Percentiles rank a stretch among this genome's conserved stretches.
Conservation (phyloP, 2,329 filamentous ascomycete genomes). For the Monosporascus cannonballus region DNA sequence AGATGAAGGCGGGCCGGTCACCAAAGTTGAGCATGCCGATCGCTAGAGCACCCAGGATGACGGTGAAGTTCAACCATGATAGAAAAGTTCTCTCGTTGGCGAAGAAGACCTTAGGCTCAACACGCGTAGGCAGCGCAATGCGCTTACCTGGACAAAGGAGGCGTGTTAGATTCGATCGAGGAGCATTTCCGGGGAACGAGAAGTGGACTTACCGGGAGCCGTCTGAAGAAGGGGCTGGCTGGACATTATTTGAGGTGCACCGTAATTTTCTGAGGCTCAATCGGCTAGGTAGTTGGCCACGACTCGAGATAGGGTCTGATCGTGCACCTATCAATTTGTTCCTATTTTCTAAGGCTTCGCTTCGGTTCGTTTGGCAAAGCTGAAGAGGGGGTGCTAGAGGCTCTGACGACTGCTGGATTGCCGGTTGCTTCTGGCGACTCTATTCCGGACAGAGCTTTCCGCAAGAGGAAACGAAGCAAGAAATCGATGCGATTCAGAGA, state of each 20-base stretch:
- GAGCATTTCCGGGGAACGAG: neutral
- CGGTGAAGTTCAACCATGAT: constrained; percentile 99
- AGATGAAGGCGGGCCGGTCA: constrained; percentile 89
- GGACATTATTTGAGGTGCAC: constrained; percentile 60
- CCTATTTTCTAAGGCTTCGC: neutral
- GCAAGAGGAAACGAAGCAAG: too few relatives aligned
- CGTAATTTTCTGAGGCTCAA: neutral
- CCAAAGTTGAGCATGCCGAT: constrained; percentile 98
- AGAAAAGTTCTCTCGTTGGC: constrained; percentile 99
- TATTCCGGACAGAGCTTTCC: too few relatives aligned
- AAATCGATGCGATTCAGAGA: too few relatives aligned
- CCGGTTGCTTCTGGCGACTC: too few relatives aligned
- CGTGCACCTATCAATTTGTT: neutral
- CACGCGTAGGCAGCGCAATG: constrained; percentile 93
- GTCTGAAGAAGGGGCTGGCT: constrained; percentile 94
- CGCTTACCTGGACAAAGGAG: constrained; percentile 69
- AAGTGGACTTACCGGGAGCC: constrained; percentile 62
- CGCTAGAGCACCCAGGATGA: constrained; percentile 92
- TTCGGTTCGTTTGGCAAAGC: neutral
- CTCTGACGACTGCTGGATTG: too few relatives aligned
- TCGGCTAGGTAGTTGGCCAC: neutral
- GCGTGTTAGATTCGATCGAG: too few relatives aligned
- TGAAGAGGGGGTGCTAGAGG: too few relatives aligned
- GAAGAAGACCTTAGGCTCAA: constrained; percentile 99
- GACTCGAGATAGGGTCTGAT: too few relatives aligned